Evolutionary conservation across 129 eudicot species (phyloP).

Genomic region (Tanacetum coccineum): DNA sequence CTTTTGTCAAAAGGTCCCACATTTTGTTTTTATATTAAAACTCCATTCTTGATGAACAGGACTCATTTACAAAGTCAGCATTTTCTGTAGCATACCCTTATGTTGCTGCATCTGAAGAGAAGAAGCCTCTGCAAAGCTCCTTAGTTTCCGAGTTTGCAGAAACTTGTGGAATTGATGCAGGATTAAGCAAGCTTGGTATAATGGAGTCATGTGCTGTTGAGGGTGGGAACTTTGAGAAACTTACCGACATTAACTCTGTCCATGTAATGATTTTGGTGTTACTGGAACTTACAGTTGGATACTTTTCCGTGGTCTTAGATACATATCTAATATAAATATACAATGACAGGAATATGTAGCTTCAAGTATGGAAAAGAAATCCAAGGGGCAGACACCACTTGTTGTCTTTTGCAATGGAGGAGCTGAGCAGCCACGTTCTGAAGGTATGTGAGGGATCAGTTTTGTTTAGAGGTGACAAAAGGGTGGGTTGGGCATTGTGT

Average conservation of each 20-base stretch:
- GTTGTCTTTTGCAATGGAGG: constrained; percentile 61
- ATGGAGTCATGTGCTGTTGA: constrained; percentile 65
- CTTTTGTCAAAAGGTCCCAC: neutral
- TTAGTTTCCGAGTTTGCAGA: constrained; percentile 67
- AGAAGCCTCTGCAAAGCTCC: constrained; percentile 56
- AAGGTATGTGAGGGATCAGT: constrained; percentile 39
- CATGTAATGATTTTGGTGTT: constrained; percentile 39
- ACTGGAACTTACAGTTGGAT: constrained; percentile 6
- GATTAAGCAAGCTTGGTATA: constrained; percentile 45
- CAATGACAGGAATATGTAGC: constrained; percentile 55
- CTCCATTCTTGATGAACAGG: constrained; percentile 40
- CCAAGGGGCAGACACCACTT: constrained; percentile 53
- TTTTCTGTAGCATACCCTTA: constrained; percentile 87
- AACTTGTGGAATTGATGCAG: constrained; percentile 58
- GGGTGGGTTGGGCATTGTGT: neutral
- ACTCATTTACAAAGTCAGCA: constrained; percentile 61
- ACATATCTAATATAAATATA: constrained; percentile 21
- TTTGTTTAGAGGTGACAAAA: neutral
- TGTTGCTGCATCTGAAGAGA: constrained; percentile 56
- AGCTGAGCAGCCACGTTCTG: constrained; percentile 50
- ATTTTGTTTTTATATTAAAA: constrained; percentile 1
- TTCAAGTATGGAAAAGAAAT: constrained; percentile 47
- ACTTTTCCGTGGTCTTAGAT: neutral
- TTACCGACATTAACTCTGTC: constrained; percentile 55
- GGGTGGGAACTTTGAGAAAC: constrained; percentile 54